phyloP scores from a whole-genome alignment of 768 basidiomycete species.

The Pleurotus tuoliensis region DNA sequence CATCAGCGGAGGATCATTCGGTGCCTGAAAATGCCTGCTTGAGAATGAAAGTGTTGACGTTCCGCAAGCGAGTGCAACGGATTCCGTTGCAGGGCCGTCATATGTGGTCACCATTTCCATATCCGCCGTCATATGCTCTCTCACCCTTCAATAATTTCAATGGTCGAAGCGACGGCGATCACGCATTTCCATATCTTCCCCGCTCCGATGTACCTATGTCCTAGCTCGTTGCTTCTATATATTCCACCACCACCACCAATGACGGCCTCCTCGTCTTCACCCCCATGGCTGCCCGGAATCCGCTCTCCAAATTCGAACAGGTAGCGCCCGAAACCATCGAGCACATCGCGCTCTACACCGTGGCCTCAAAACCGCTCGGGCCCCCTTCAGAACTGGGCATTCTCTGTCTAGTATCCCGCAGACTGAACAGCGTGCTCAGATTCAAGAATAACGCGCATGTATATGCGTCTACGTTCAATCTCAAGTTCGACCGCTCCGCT shows the following conservation, averaged over 20 bases:
- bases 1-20: neutral
- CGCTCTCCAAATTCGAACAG: constrained; percentile 13
- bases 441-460: constrained; percentile 31
- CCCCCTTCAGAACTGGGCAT: constrained; percentile 37
- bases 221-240: constrained; percentile 15
- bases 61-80: neutral
- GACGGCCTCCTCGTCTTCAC: neutral
- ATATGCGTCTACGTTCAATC: constrained; percentile 39
- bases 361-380: constrained; percentile 33
- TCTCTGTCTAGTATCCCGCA: constrained; percentile 34
- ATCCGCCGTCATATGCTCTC: neutral
- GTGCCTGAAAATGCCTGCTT: neutral
- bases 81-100: neutral
- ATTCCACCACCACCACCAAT: constrained; percentile 7
- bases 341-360: constrained; percentile 38
- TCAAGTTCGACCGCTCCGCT: constrained; percentile 41
- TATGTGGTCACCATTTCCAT: constrained; percentile 1
- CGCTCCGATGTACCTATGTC: constrained; percentile 6
- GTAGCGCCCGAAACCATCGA: constrained; percentile 30
- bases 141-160: constrained; percentile 2
- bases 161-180: constrained; percentile 2
- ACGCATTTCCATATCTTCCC: neutral
- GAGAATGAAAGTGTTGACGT: neutral
- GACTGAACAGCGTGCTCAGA: constrained; percentile 31
- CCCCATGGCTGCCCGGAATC: constrained; percentile 13